Evolutionary conservation across 2,329 filamentous ascomycete genomes (phyloP).

Genomic region (Scedosporium minutisporum): DNA sequence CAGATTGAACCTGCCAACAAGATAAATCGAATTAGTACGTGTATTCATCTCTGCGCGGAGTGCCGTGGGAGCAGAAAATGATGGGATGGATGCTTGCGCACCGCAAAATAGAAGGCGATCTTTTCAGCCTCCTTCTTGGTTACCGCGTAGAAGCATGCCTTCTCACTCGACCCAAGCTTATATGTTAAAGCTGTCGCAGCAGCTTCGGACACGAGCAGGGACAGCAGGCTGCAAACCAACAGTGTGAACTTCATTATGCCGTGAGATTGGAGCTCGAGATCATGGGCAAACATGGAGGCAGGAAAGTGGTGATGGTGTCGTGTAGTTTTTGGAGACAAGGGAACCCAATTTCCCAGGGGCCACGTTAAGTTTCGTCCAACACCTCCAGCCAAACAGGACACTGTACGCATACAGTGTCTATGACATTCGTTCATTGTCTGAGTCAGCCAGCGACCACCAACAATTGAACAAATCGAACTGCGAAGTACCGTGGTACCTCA

Average conservation of each 20-base stretch:
- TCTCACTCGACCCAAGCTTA: conserved; percentile 81
- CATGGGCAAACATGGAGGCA: neutral
- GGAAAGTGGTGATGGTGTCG: neutral
- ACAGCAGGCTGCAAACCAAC: conserved; percentile 58
- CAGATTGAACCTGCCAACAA: conserved; percentile 77
- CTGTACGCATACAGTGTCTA: too few species aligned
- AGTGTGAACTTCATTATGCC: conserved; percentile 55
- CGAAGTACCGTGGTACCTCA: neutral
- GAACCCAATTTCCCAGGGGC: neutral
- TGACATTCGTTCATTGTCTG: too few species aligned
- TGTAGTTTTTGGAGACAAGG: neutral
- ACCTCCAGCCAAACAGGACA: too few species aligned
- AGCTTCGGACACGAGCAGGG: conserved; percentile 59
- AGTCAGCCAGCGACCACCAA: too few species aligned
- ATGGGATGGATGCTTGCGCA: conserved; percentile 34
- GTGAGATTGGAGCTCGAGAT: neutral
- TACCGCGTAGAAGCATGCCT: conserved; percentile 85
- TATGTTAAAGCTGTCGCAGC: conserved; percentile 91
- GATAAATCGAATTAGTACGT: neutral
- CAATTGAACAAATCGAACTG: neutral
- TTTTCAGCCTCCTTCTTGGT: conserved; percentile 74
- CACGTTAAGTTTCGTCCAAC: too few species aligned
- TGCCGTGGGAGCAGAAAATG: neutral
- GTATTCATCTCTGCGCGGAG: too few species aligned
- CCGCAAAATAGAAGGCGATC: conserved; percentile 97